Evolutionary conservation across 169 alveolate genomes (phyloP), one percentile per base, ranked within the genome.

Genomic region (Sarcocystis neurona): DNA sequence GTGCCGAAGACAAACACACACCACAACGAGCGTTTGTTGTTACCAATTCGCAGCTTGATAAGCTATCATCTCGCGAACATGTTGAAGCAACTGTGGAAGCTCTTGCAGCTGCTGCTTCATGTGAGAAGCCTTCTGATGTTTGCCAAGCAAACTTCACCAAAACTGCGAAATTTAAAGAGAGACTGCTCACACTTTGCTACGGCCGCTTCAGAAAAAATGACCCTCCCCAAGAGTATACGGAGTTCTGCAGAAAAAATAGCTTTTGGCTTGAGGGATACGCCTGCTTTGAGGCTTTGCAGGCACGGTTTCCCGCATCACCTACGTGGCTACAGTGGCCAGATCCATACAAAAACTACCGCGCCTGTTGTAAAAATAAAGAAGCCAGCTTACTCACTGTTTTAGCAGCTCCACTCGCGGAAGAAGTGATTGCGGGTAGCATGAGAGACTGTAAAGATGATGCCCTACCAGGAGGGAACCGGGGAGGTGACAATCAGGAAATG

Each of bases 181-280:
- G 78, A 30, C 48, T 87, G 79, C 85, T 87, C 27, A 80, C 91
- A 74, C n/a, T 78, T 8, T 85, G 82, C 41, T 87, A 77, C 74
- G 66, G 78, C 41, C 39, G 87, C n/a, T 87, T 87, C 68, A 86
- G 30, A 18, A 43, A 41, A 30, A 46, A 20, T 0, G 39, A 74
- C 0, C 85, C 84, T 6, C 30, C 70, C 44, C 84, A 75, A 30
- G 88, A 78, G 58, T 87, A 87, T 23, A 85, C 75, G 0, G 91
- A 87, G 23, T 87, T 87, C 74, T 78, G 87, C 75, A 77, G 43
- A 15, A 44, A 46, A 50, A 87, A 87, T 41, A 50, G 78, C 70
- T 87, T 87, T 47, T 87, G 91, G 91, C 91, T 87, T 0, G 85
- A 87, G 39, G 91, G 91, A n/a, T 87, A 78, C 47, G 91, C 82